Evolutionary conservation across 2,329 filamentous ascomycete species (phyloP).

Genomic region (Trichophyton benhamiae): DNA sequence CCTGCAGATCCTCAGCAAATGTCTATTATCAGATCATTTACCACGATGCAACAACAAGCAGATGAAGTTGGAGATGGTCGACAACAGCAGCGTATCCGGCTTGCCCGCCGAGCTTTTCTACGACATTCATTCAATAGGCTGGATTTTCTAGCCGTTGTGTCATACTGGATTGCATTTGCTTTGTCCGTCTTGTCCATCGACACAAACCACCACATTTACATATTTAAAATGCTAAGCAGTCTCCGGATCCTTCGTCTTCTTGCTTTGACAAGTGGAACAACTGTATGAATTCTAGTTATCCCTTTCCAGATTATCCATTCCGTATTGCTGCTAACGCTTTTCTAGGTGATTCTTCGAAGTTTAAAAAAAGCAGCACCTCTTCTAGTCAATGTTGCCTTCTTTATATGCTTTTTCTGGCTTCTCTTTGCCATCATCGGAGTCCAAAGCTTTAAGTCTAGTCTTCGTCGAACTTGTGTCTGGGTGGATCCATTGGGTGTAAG

Average conservation of each 20-base stretch:
- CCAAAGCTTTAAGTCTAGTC: constrained; percentile 83
- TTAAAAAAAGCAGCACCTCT: constrained; percentile 89
- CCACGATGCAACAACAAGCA: constrained; percentile 53
- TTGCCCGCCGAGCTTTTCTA: constrained; percentile 83
- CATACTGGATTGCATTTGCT: constrained; percentile 83
- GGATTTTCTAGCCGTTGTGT: constrained; percentile 87
- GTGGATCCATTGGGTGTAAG: constrained; percentile 44
- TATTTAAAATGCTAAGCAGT: constrained; percentile 95
- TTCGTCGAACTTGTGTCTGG: constrained; percentile 69
- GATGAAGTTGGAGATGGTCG: constrained; percentile 49
- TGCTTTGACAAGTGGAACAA: constrained; percentile 82
- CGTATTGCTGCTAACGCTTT: constrained; percentile 12
- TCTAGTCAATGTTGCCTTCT: constrained; percentile 81
- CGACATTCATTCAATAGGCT: constrained; percentile 92
- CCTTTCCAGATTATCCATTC: background rate
- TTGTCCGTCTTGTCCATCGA: constrained; percentile 61
- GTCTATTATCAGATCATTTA: constrained; percentile 65
- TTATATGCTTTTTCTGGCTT: constrained; percentile 96
- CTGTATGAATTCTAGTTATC: constrained; percentile 38
- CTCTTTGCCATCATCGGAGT: constrained; percentile 93
- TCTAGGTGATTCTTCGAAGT: constrained; percentile 78
- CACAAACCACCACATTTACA: constrained; percentile 57
- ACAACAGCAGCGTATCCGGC: constrained; percentile 69
- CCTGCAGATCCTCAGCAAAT: constrained; percentile 27
- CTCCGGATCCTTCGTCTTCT: constrained; percentile 85